Evolutionary conservation across 495 filamentous ascomycete genomes (phyloP).

Genomic region (Sphaerosporella brunnea): DNA sequence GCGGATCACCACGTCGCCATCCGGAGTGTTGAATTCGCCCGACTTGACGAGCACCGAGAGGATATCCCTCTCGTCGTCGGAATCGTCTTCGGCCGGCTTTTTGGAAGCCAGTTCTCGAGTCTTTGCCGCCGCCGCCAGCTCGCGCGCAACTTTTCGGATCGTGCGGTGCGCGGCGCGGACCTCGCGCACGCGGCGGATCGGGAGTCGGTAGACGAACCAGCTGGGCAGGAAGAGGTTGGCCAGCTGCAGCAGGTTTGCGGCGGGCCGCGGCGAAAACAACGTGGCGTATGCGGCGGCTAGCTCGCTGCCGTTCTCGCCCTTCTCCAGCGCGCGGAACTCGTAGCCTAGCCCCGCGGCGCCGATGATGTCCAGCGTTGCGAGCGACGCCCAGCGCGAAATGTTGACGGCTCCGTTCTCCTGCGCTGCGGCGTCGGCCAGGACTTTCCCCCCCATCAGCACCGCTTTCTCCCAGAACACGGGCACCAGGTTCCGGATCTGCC

Average conservation of each 20-base stretch:
- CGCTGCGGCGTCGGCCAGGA: constrained; percentile 1
- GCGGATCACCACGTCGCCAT: constrained; percentile 54
- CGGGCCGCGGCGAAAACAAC: constrained; percentile 30
- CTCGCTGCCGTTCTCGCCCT: constrained; percentile 29
- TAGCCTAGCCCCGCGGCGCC: constrained; percentile 63
- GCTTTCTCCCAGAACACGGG: constrained; percentile 65
- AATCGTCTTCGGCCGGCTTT: constrained; percentile 8
- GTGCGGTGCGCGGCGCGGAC: not conserved
- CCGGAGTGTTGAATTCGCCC: constrained; percentile 39
- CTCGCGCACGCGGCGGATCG: not conserved
- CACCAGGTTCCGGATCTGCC: constrained; percentile 74
- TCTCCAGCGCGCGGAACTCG: constrained; percentile 54
- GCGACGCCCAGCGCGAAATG: constrained; percentile 28
- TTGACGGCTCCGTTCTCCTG: constrained; percentile 10
- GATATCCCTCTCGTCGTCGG: constrained; percentile 43
- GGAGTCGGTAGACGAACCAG: constrained; percentile 1
- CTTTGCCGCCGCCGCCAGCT: constrained; percentile 12
- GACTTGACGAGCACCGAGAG: constrained; percentile 64
- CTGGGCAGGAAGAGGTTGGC: constrained; percentile 1
- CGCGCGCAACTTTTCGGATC: constrained; percentile 1
- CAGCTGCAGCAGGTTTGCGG: not conserved
- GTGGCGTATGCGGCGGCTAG: constrained; percentile 49
- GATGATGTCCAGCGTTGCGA: constrained; percentile 75
- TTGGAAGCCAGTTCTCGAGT: not conserved
- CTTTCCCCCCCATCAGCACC: constrained; percentile 9